Percentiles rank a stretch among this genome's conserved stretches.
Conservation (phyloP, 2,329 filamentous ascomycete species). For the Aspergillus pseudoglaucus region DNA sequence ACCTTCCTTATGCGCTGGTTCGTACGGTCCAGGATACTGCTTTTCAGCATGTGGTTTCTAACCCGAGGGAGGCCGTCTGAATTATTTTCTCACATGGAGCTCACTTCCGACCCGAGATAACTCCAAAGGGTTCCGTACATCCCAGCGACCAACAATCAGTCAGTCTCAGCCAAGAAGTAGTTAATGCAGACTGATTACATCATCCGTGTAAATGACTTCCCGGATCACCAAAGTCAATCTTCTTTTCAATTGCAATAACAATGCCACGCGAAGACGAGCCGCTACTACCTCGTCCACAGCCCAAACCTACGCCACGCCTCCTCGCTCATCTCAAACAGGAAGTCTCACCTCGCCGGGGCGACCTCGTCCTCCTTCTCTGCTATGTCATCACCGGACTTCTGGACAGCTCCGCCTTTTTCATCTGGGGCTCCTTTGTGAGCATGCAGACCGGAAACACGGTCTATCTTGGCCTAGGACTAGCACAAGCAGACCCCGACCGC, state of each 20-base stretch:
- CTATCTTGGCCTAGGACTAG: conserved; percentile 68
- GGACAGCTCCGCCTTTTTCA: conserved; percentile 68
- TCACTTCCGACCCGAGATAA: too few species aligned
- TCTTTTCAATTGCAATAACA: not conserved
- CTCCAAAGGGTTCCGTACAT: too few species aligned
- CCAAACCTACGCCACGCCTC: not conserved
- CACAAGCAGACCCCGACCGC: conserved; percentile 44
- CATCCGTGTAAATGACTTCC: not conserved
- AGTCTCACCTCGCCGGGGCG: conserved; percentile 57
- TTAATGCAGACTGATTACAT: not conserved
- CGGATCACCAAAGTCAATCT: too few species aligned
- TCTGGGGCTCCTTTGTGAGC: conserved; percentile 73
- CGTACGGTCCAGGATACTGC: not conserved
- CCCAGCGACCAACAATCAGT: too few species aligned
- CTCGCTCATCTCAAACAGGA: conserved; percentile 28
- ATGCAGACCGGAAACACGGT: conserved; percentile 86
- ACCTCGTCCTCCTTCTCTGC: conserved; percentile 63
- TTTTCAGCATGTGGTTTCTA: not conserved
- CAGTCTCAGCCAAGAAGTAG: too few species aligned
- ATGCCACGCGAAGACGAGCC: not conserved
- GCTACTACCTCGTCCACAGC: not conserved
- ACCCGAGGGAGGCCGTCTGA: not conserved
- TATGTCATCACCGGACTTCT: conserved; percentile 72
- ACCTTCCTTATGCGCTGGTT: not conserved
- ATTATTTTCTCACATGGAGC: too few species aligned